Evolutionary conservation across 2,329 filamentous ascomycete species (phyloP).

Genomic region (Neopestalotiopsis rosae): DNA sequence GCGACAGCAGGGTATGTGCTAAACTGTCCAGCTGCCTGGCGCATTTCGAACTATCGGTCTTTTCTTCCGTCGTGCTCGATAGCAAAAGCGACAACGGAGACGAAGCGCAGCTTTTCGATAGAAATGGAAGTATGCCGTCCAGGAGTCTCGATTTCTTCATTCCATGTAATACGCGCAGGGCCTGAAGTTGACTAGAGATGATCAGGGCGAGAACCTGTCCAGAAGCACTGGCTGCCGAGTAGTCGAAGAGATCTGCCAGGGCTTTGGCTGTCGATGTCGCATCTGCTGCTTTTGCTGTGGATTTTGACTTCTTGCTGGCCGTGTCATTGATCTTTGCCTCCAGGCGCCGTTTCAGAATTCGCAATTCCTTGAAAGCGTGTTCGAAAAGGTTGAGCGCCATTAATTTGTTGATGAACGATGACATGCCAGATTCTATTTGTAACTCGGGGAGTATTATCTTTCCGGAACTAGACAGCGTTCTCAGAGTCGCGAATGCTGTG

Average conservation of each 20-base stretch:
- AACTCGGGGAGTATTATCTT: constrained; percentile 62
- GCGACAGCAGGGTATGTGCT: constrained; percentile 67
- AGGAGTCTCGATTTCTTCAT: constrained; percentile 64
- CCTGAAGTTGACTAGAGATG: constrained; percentile 68
- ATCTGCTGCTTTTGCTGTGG: constrained; percentile 36
- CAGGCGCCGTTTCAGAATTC: constrained; percentile 67
- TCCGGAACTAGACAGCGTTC: constrained; percentile 59
- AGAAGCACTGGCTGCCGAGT: constrained; percentile 50
- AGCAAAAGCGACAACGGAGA: constrained; percentile 66
- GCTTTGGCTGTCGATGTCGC: constrained; percentile 46
- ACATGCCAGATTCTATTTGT: constrained; percentile 77
- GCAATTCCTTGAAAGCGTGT: constrained; percentile 72
- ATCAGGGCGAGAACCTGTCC: constrained; percentile 57
- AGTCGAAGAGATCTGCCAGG: constrained; percentile 67
- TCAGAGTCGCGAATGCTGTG: constrained; percentile 68
- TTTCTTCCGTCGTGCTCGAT: constrained; percentile 46
- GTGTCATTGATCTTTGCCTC: constrained; percentile 43
- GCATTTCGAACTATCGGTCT: constrained; percentile 59
- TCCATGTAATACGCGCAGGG: constrained; percentile 66
- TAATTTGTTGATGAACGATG: constrained; percentile 70
- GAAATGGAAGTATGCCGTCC: constrained; percentile 60
- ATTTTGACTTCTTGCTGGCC: constrained; percentile 34
- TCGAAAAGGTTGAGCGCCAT: constrained; percentile 68
- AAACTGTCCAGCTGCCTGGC: constrained; percentile 70
- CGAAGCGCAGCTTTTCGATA: constrained; percentile 56